phyloP scores from a whole-genome alignment of 164 flowering plant species.

The Vitis labrusca region DNA sequence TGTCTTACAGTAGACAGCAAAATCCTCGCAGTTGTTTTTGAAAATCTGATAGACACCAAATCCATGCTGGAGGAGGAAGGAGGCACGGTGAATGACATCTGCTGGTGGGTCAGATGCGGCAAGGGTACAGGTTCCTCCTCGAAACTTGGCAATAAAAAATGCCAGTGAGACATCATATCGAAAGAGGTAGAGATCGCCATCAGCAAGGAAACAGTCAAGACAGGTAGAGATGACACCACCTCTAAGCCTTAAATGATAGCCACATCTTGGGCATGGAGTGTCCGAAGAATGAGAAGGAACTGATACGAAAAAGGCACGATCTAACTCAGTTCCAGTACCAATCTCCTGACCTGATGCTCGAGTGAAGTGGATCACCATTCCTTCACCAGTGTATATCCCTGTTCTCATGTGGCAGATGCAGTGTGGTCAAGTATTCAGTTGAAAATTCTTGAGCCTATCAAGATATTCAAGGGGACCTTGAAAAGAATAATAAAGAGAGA shows the following conservation, averaged over 20 bases:
- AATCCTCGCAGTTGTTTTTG: slow-evolving; percentile 87
- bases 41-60: slow-evolving; percentile 71
- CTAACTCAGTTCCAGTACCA: slow-evolving; percentile 74
- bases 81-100: slow-evolving; percentile 62
- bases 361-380: slow-evolving; percentile 77
- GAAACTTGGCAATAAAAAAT: slow-evolving; percentile 64
- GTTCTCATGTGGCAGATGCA: not conserved
- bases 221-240: slow-evolving; percentile 74
- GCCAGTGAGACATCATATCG: slow-evolving; percentile 53
- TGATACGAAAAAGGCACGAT: slow-evolving; percentile 61
- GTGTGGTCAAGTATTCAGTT: not conserved
- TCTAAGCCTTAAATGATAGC: slow-evolving; percentile 47
- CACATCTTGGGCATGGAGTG: slow-evolving; percentile 59
- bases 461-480: no score
- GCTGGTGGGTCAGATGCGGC: slow-evolving; percentile 59
- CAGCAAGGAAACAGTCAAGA: slow-evolving; percentile 73
- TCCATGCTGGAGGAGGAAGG: slow-evolving; percentile 65
- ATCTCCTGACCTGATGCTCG: slow-evolving; percentile 74
- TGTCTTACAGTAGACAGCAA: slow-evolving; percentile 85
- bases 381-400: slow-evolving; percentile 75
- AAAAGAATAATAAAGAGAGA: no score
- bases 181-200: slow-evolving; percentile 70
- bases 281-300: slow-evolving; percentile 38
- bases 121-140: slow-evolving; percentile 91
- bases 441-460: no score